A percentile compares a stretch with the other conserved stretches of the same genome.
These are phyloP conservation scores for Cryomyces minteri DNA, from an alignment of 495 filamentous ascomycete species.

Conservation along the genomic window DNA sequence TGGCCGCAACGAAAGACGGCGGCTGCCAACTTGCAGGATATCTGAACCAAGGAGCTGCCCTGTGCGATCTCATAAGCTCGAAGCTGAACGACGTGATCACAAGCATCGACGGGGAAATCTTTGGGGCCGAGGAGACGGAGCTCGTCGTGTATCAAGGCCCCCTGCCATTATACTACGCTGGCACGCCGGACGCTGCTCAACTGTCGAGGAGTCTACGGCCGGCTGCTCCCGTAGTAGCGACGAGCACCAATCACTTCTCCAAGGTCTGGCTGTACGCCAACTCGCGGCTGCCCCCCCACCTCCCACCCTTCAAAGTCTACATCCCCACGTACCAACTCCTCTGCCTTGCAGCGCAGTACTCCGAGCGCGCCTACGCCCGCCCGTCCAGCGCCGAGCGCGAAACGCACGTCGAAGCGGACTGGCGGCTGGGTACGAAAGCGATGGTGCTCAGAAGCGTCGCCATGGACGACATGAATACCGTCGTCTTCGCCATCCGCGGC, in stretches of 20 bases:
- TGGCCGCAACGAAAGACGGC: not conserved
- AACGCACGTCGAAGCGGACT: slow-evolving; percentile 48
- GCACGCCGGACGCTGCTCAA: not conserved
- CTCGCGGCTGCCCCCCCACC: slow-evolving; percentile 46
- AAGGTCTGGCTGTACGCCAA: slow-evolving; percentile 68
- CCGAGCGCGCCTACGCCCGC: slow-evolving; percentile 48
- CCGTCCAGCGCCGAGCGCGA: slow-evolving; percentile 38
- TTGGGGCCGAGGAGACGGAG: slow-evolving; percentile 42
- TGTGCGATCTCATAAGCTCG: slow-evolving; percentile 36
- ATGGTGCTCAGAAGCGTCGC: slow-evolving; percentile 67
- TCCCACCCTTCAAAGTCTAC: slow-evolving; percentile 46
- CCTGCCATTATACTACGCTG: no score
- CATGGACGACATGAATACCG: slow-evolving; percentile 54
- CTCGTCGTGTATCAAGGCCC: slow-evolving; percentile 19
- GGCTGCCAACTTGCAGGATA: not conserved
- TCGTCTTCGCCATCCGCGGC: slow-evolving; percentile 67
- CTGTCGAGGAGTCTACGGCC: not conserved
- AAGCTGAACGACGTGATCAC: slow-evolving; percentile 46
- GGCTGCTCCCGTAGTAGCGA: not conserved
- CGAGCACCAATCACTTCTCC: slow-evolving; percentile 39
- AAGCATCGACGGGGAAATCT: slow-evolving; percentile 47
- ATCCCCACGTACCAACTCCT: slow-evolving; percentile 52
- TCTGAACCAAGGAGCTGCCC: slow-evolving; percentile 22
- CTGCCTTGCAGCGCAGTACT: slow-evolving; percentile 56
- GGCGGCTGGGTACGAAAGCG: slow-evolving; percentile 55